Evolutionary conservation across 805 yeast genomes (phyloP), one percentile per base, ranked within the genome.

Genomic region (Barnettozyma botsteinii): DNA sequence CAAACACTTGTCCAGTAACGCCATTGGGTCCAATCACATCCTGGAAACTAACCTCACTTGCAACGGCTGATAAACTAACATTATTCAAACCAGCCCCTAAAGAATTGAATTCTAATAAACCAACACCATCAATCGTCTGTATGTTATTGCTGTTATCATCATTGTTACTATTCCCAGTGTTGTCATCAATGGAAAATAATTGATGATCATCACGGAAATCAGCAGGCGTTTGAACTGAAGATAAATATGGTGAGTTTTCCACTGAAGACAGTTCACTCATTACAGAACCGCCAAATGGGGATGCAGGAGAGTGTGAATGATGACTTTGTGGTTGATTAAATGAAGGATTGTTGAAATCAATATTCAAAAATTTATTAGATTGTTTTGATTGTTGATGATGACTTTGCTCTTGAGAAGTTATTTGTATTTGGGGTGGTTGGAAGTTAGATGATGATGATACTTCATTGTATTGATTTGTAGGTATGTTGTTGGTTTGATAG

Each of bases 221-320:
- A 19, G 45, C 37, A 7, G 55, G 51, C 2, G 55, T 42, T 15
- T 45, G 38, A 1, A 52, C 48, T 3, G 46, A 19, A 7, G 36
- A 35, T 4, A 53, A 29, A 31, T 50, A 52, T 5, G 60, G 60
- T 0, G 60, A 55, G 22, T 48, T 50, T 10, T 47, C 43, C 9
- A 45, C 57, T 2, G 55, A 50, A 1, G 59, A 53, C 1, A 50
- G n/a, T 12, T 55, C 60, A 38, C 53, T 50, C n/a, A 46, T 9
- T 3, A 45, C 45, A 13, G 33, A 31, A 15, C 39, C 39, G 6
- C 30, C 33, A 30, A 32, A 36, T 7, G 43, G 36, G 4, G 40
- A 36, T 4, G 26, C n/a, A 14, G 37, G 34, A 5, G 41, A 33
- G 4, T 36, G 37, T 1, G 46, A 36, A 9, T 37, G 18, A 22